Evolutionary conservation across 345 rosid genomes (phyloP).

Genomic region (Euphorbia tirucalli): DNA sequence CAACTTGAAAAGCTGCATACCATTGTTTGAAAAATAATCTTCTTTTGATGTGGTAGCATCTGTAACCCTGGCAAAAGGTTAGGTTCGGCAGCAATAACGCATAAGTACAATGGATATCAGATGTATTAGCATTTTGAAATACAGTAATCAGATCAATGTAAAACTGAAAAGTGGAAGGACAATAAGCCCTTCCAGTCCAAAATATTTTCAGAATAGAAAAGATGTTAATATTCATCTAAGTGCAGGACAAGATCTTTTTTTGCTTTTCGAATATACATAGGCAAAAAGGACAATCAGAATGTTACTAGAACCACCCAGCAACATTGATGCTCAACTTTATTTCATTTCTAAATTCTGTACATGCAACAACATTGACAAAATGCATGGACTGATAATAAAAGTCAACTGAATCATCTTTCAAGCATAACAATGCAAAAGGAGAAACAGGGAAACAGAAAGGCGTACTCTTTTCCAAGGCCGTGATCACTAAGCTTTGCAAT

Average conservation of each 20-base stretch:
- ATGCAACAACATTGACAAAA: background rate
- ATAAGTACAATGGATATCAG: background rate
- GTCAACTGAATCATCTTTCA: background rate
- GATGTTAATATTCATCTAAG: background rate
- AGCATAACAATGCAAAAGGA: background rate
- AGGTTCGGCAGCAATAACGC: background rate
- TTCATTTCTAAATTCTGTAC: background rate
- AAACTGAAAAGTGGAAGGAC: background rate
- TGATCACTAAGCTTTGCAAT: conserved; percentile 40
- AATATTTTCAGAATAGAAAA: background rate
- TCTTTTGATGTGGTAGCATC: conserved; percentile 22
- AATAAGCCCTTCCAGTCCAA: background rate
- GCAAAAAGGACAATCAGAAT: background rate
- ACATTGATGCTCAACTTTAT: background rate
- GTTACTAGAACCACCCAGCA: background rate
- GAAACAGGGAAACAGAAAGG: background rate
- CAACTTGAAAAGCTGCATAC: conserved; percentile 18
- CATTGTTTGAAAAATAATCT: conserved; percentile 24
- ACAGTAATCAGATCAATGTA: background rate
- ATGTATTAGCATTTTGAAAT: background rate
- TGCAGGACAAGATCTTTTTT: background rate
- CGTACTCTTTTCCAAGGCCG: conserved; percentile 34
- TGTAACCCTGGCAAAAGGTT: conserved; percentile 25
- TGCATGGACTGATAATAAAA: background rate
- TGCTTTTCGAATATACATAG: too few relatives aligned